phyloP scores from a whole-genome alignment of 805 yeast species.

The Zygosaccharomyces bailii region DNA sequence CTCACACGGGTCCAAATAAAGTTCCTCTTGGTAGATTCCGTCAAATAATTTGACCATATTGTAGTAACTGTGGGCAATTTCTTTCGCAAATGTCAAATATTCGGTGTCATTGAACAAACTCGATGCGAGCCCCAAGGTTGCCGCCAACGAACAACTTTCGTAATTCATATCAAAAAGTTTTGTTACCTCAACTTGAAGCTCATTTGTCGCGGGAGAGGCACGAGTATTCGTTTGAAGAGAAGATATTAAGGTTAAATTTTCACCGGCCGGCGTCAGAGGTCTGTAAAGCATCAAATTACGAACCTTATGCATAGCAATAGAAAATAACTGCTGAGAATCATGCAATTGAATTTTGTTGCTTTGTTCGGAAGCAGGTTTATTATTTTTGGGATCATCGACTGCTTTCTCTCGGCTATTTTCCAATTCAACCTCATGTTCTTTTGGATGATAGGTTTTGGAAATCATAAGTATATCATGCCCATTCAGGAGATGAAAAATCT shows the following conservation, averaged over 20 bases:
- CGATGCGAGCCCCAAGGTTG: constrained; percentile 50
- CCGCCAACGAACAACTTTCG: constrained; percentile 51
- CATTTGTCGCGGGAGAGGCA: constrained; percentile 26
- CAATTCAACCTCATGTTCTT: background rate
- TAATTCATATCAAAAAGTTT: constrained; percentile 44
- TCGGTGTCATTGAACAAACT: constrained; percentile 32
- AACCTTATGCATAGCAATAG: constrained; percentile 38
- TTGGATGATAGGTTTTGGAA: constrained; percentile 15
- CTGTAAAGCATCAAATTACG: constrained; percentile 41
- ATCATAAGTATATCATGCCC: constrained; percentile 33
- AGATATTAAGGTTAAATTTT: constrained; percentile 19
- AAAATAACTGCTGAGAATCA: constrained; percentile 35
- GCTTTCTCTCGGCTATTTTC: background rate
- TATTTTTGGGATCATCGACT: constrained; percentile 1
- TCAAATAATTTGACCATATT: constrained; percentile 40
- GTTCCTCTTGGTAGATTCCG: constrained; percentile 35
- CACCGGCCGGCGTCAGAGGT: constrained; percentile 44
- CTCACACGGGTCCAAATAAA: constrained; percentile 21
- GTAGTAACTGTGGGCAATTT: constrained; percentile 49
- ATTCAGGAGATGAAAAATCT: constrained; percentile 44
- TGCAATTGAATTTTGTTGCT: constrained; percentile 3
- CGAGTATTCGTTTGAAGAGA: constrained; percentile 20
- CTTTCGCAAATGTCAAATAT: constrained; percentile 35
- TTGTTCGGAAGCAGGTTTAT: background rate
- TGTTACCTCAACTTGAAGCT: constrained; percentile 23